Percentiles rank a stretch among this genome's conserved stretches.
Conservation (phyloP, 352 stramenopile genomes). For the Pythium phragmiticola region DNA sequence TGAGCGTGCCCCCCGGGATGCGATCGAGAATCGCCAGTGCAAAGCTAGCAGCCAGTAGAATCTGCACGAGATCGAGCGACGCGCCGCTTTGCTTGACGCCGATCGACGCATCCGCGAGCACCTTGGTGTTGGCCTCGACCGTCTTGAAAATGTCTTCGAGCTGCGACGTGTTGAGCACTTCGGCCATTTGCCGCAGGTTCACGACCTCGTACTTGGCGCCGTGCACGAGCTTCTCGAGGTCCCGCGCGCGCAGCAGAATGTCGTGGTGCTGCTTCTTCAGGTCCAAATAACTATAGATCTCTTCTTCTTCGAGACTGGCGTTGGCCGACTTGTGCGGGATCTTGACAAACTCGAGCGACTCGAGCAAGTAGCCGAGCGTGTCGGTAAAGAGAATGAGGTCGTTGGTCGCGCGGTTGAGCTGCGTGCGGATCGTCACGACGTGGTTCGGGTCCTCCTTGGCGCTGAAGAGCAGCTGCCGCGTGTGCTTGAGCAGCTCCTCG, state of each 20-base stretch:
- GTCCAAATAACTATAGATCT: slow-evolving; percentile 92
- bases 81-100: slow-evolving; percentile 55
- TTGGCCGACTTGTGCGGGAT: slow-evolving; percentile 45
- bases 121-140: slow-evolving; percentile 87
- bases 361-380: slow-evolving; percentile 92
- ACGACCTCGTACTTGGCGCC: slow-evolving; percentile 90
- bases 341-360: slow-evolving; percentile 90
- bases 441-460: slow-evolving; percentile 87
- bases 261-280: slow-evolving; percentile 87
- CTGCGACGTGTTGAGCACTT: slow-evolving; percentile 88
- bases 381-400: slow-evolving; percentile 95
- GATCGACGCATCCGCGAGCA: slow-evolving; percentile 78
- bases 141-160: slow-evolving; percentile 88
- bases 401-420: slow-evolving; percentile 88
- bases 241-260: slow-evolving; percentile 85
- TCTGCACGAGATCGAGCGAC: slow-evolving; percentile 87
- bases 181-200: slow-evolving; percentile 89
- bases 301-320: slow-evolving; percentile 51
- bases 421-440: slow-evolving; percentile 77
- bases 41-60: slow-evolving; percentile 89
- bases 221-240: slow-evolving; percentile 92
- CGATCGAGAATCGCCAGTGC: slow-evolving; percentile 92
- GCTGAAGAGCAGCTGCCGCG: slow-evolving; percentile 86
- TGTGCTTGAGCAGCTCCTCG: slow-evolving; percentile 93
- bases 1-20: slow-evolving; percentile 88